phyloP scores from a whole-genome alignment of 352 stramenopile genomes.

The Phytopythium chamaehyphon region DNA sequence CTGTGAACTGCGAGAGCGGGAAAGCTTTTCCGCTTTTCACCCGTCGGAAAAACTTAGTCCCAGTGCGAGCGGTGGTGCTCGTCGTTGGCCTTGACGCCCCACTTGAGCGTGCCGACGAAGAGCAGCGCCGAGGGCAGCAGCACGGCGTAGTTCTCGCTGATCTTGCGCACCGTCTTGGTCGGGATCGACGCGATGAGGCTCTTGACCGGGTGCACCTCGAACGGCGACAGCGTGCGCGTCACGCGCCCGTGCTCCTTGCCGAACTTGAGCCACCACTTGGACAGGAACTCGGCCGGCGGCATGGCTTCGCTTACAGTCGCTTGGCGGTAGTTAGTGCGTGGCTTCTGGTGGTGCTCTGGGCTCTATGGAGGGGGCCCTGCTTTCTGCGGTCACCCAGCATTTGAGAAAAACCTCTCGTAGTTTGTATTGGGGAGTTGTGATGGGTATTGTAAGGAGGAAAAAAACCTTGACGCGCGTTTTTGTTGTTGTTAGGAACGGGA shows the following conservation, averaged over 20 bases:
- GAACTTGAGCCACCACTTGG: slow-evolving; percentile 79
- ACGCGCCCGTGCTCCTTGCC: slow-evolving; percentile 52
- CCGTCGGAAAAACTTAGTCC: too few relatives aligned
- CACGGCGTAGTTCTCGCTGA: slow-evolving; percentile 73
- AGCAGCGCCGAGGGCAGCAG: slow-evolving; percentile 61
- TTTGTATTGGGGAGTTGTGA: too few relatives aligned
- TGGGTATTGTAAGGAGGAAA: too few relatives aligned
- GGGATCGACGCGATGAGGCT: slow-evolving; percentile 69
- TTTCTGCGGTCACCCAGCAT: neutral
- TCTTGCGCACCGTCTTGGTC: slow-evolving; percentile 75
- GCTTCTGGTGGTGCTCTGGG: slow-evolving; percentile 6
- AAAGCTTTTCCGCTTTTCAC: too few relatives aligned
- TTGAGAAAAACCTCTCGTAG: slow-evolving; percentile 24
- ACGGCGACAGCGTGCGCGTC: slow-evolving; percentile 67
- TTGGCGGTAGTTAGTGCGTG: slow-evolving; percentile 11
- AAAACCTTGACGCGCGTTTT: too few relatives aligned
- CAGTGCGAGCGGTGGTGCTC: slow-evolving; percentile 76
- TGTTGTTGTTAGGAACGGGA: too few relatives aligned
- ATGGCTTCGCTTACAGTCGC: slow-evolving; percentile 32
- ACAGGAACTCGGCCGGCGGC: slow-evolving; percentile 38
- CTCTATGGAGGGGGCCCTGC: neutral
- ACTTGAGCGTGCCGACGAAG: slow-evolving; percentile 70
- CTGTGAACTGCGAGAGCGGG: too few relatives aligned
- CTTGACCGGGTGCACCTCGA: slow-evolving; percentile 61
- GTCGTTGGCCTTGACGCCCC: slow-evolving; percentile 69